Evolutionary conservation across 768 basidiomycete species (phyloP), one percentile per base, ranked within the genome.

Genomic region (Phallus indusiatus): DNA sequence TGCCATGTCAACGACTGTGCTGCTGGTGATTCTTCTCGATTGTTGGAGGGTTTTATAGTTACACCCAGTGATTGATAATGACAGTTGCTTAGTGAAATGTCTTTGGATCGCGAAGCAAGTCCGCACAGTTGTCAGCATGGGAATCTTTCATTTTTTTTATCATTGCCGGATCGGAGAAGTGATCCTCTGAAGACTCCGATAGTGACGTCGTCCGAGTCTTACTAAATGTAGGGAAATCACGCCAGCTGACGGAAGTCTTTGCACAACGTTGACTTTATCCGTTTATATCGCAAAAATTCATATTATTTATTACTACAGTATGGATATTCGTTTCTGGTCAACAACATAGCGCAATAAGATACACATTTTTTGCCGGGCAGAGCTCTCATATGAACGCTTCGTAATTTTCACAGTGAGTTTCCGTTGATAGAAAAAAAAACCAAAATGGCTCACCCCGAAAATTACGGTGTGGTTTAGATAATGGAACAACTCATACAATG

Each of bases 401-500:
- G 53, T 54, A 24, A 36, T 22, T 17, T 18, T 14, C 18, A 6
- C 12, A 16, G 35, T 35, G 34, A 59, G 22, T 33, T 59, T 9
- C 18, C 5, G 34, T 18, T 5, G n/a, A 18, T 14, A 21, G 33
- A 49, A 18, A n/a, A 36, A 17, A 36, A 52, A 12, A 60, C 22
- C n/a, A 24, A 47, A 8, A 36, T 18, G 24, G 74, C 85, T 73
- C 66, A 89, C 88, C 60, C 86, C 86, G 66, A 90, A 90, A 5
- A 91, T 68, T 5, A 88, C 72, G 0, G 88, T 88, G 65, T 91
- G 89, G 64, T 91, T 91, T 63, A 90, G 71, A 66, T 89, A 88
- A 69, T 91, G 89, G 62, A 86, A 91, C 24, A 90, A 70, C 68
- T 88, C 81, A 63, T 91, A 90, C n/a, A 90, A 69, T 54, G 86